Evolutionary conservation across 352 stramenopile genomes (phyloP).

Genomic region (Phytophthora nicotianae): DNA sequence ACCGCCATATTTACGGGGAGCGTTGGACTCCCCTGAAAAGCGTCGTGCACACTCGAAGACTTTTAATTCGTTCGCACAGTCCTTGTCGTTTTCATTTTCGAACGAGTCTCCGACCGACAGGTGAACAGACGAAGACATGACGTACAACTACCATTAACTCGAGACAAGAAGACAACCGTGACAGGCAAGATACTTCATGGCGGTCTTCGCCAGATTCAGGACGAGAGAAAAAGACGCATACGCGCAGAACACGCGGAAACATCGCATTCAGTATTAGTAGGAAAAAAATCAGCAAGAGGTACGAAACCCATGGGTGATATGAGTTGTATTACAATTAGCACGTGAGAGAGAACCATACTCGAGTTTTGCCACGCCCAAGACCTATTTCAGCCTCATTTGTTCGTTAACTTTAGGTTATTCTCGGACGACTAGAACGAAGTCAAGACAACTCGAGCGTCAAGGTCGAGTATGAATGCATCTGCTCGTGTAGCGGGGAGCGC

Average conservation of each 20-base stretch:
- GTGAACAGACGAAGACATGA: slow-evolving; percentile 21
- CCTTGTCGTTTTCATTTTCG: slow-evolving; percentile 71
- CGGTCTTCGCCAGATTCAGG: slow-evolving; percentile 15
- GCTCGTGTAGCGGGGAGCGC: slow-evolving; percentile 39
- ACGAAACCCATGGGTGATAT: slow-evolving; percentile 17
- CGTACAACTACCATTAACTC: neutral
- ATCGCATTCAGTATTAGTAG: slow-evolving; percentile 33
- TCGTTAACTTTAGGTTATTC: slow-evolving; percentile 17
- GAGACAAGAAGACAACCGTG: slow-evolving; percentile 1
- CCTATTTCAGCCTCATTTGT: slow-evolving; percentile 1
- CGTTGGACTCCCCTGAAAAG: slow-evolving; percentile 62
- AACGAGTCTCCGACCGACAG: slow-evolving; percentile 26
- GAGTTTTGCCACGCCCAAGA: slow-evolving; percentile 18
- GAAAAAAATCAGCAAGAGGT: slow-evolving; percentile 24
- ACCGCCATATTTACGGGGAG: slow-evolving; percentile 69
- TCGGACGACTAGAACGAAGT: slow-evolving; percentile 1
- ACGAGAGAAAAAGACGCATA: slow-evolving; percentile 19
- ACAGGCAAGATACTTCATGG: slow-evolving; percentile 4
- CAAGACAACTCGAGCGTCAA: neutral
- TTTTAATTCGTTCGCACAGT: slow-evolving; percentile 76
- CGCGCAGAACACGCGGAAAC: slow-evolving; percentile 19
- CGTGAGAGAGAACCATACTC: slow-evolving; percentile 15
- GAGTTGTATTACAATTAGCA: slow-evolving; percentile 37
- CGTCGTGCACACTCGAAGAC: slow-evolving; percentile 81
- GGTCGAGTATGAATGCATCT: slow-evolving; percentile 2